phyloP scores from a whole-genome alignment of 495 filamentous ascomycete species.

The Aspergillus nanangensis region DNA sequence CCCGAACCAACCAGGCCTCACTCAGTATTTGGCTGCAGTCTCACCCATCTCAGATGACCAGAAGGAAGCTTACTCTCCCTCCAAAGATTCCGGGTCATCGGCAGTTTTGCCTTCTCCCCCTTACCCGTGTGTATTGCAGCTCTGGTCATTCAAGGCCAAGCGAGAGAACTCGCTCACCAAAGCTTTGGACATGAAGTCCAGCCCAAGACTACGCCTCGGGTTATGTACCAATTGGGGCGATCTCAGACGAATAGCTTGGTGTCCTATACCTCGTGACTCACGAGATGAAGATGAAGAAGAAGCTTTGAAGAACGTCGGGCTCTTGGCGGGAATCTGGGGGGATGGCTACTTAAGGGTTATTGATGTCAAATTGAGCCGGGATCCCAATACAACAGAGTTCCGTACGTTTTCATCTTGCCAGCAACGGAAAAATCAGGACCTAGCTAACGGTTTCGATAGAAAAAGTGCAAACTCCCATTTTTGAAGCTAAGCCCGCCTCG shows the following conservation, averaged over 20 bases:
- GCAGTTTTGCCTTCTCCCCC: slow-evolving; percentile 43
- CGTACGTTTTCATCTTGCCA: slow-evolving; percentile 19
- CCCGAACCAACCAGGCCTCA: slow-evolving; percentile 45
- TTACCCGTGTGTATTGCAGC: slow-evolving; percentile 49
- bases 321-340: slow-evolving; percentile 58
- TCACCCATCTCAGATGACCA: slow-evolving; percentile 35
- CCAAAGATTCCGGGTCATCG: slow-evolving; percentile 28
- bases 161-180: slow-evolving; percentile 19
- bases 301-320: slow-evolving; percentile 39
- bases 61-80: slow-evolving; percentile 18
- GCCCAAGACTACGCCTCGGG: slow-evolving; percentile 42
- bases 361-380: slow-evolving; percentile 40
- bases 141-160: slow-evolving; percentile 52
- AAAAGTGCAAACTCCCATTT: slow-evolving; percentile 46
- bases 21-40: slow-evolving; percentile 53
- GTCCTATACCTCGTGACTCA: slow-evolving; percentile 43
- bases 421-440: neutral
- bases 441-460: slow-evolving; percentile 24
- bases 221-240: slow-evolving; percentile 63
- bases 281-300: slow-evolving; percentile 32
- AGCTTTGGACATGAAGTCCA: slow-evolving; percentile 32
- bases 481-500: slow-evolving; percentile 43
- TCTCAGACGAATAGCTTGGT: slow-evolving; percentile 58
- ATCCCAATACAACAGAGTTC: slow-evolving; percentile 30
- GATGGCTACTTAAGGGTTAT: slow-evolving; percentile 61